Conservation (phyloP, 192 early-diverging fungal genomes). For the Pilobolus umbonatus region DNA sequence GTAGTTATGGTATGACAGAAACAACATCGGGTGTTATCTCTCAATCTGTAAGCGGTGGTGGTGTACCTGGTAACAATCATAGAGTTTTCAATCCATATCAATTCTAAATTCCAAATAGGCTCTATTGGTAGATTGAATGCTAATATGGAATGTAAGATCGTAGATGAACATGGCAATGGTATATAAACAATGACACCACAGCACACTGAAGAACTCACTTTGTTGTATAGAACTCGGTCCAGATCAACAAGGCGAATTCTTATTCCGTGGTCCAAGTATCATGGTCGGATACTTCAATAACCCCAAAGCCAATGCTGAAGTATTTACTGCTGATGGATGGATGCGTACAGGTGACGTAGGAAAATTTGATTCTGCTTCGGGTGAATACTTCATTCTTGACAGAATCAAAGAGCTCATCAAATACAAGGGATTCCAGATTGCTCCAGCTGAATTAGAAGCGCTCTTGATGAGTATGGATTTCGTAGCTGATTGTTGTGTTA, state of each 20-base stretch:
- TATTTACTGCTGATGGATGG: slow-evolving; percentile 39
- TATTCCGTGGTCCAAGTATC: slow-evolving; percentile 42
- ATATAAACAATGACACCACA: slow-evolving; percentile 8
- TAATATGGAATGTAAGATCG: slow-evolving; percentile 39
- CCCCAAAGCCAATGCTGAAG: slow-evolving; percentile 35
- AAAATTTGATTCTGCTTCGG: slow-evolving; percentile 40
- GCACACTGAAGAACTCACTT: too few species aligned
- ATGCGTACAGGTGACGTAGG: slow-evolving; percentile 60
- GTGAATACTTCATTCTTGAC: slow-evolving; percentile 64
- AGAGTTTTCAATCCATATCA: background rate
- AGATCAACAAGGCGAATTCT: slow-evolving; percentile 41
- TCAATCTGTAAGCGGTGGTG: background rate
- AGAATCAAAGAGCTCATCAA: slow-evolving; percentile 80
- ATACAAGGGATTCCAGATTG: slow-evolving; percentile 71
- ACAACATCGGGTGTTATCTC: slow-evolving; percentile 29
- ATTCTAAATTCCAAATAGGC: slow-evolving; percentile 15
- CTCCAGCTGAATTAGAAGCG: slow-evolving; percentile 71
- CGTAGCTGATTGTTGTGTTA: slow-evolving; percentile 44
- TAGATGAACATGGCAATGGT: slow-evolving; percentile 49
- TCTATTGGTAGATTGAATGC: slow-evolving; percentile 43
- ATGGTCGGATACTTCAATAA: slow-evolving; percentile 55
- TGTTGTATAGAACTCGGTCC: slow-evolving; percentile 42
- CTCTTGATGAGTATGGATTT: slow-evolving; percentile 49
- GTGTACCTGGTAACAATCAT: background rate
- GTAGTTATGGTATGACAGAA: slow-evolving; percentile 68